Evolutionary conservation across 164 flowering plant species (phyloP).

Genomic region (Vitis riparia): DNA sequence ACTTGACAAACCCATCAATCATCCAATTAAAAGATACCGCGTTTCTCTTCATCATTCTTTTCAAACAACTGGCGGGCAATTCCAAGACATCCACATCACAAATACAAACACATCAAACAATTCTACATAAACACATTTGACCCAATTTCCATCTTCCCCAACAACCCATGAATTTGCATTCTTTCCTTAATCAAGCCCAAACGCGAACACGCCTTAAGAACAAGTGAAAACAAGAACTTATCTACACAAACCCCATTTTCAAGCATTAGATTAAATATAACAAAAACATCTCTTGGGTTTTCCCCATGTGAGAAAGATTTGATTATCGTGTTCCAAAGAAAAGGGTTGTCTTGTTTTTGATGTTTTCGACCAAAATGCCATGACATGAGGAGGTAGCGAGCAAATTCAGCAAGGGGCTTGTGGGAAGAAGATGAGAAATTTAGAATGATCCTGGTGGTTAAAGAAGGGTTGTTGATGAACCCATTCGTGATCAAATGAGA

Average conservation of each 20-base stretch:
- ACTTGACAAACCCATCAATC: slow-evolving; percentile 62
- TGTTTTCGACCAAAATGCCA: slow-evolving; percentile 8
- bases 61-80: slow-evolving; percentile 53
- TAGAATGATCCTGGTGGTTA: slow-evolving; percentile 51
- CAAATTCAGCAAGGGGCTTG: slow-evolving; percentile 44
- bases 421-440: slow-evolving; percentile 43
- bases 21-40: slow-evolving; percentile 63
- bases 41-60: slow-evolving; percentile 41
- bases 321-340: slow-evolving; percentile 61
- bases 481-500: slow-evolving; percentile 61
- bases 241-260: slow-evolving; percentile 44
- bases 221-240: slow-evolving; percentile 53
- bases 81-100: slow-evolving; percentile 42
- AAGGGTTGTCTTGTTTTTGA: slow-evolving; percentile 27
- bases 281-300: slow-evolving; percentile 40
- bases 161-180: slow-evolving; percentile 59
- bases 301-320: slow-evolving; percentile 54
- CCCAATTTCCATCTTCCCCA: slow-evolving; percentile 42
- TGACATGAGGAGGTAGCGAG: slow-evolving; percentile 47
- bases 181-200: slow-evolving; percentile 40
- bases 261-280: slow-evolving; percentile 50
- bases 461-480: slow-evolving; percentile 30
- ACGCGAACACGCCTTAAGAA: slow-evolving; percentile 62
- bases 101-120: slow-evolving; percentile 47
- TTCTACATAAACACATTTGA: slow-evolving; percentile 55